Percentiles rank a stretch among this genome's conserved stretches.
Evolutionary conservation across 768 basidiomycete genomes (phyloP).

Genomic region (Collybiopsis luxurians): DNA sequence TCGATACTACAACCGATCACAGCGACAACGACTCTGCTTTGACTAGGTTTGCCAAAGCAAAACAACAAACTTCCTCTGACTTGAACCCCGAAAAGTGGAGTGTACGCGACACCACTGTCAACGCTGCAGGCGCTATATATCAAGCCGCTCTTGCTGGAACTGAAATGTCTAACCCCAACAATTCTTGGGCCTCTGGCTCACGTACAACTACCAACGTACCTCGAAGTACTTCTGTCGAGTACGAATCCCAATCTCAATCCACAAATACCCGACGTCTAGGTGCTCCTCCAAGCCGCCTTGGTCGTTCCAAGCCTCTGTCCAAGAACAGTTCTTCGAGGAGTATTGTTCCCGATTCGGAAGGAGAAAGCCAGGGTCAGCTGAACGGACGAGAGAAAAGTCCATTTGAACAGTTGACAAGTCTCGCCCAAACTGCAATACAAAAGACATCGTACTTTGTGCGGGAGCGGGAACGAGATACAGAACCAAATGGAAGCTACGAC

Average conservation of each 20-base stretch:
- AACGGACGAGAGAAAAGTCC: not conserved
- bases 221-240: conserved; percentile 78
- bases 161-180: conserved; percentile 56
- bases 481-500: conserved; percentile 60
- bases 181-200: conserved; percentile 65
- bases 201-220: conserved; percentile 49
- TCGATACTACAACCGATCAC: conserved; percentile 27
- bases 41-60: conserved; percentile 39
- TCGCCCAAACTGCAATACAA: conserved; percentile 48
- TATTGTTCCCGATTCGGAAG: conserved; percentile 68
- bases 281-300: conserved; percentile 53
- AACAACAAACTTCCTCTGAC: conserved; percentile 41
- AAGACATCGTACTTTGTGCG: conserved; percentile 67
- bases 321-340: conserved; percentile 50
- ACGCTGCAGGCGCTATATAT: conserved; percentile 78
- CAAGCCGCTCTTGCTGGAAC: conserved; percentile 50
- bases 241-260: conserved; percentile 62
- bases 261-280: conserved; percentile 56
- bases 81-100: conserved; percentile 70
- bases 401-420: conserved; percentile 56
- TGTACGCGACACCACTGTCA: conserved; percentile 83
- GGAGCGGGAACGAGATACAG: conserved; percentile 57
- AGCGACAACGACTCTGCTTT: conserved; percentile 42
- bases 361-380: conserved; percentile 33
- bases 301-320: conserved; percentile 44